Conservation (phyloP, 192 early-diverging fungal genomes). For the Coemansia sp. region DNA sequence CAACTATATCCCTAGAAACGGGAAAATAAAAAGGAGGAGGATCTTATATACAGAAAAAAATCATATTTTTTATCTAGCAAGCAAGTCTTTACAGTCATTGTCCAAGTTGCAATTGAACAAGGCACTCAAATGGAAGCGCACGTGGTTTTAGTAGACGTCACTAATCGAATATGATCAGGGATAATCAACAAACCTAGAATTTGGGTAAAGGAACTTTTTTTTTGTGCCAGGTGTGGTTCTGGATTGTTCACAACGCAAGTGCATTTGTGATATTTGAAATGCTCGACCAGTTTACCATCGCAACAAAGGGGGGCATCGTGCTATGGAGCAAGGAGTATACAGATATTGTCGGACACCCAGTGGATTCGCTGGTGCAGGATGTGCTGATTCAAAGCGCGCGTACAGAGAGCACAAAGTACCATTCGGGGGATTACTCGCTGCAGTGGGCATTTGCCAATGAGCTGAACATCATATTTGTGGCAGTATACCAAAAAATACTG, state of each 20-base stretch:
- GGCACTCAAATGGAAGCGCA: too few relatives aligned
- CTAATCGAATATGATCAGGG: too few relatives aligned
- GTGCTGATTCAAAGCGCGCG: constrained; percentile 75
- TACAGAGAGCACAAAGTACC: constrained; percentile 59
- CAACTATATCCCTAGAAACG: too few relatives aligned
- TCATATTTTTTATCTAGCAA: too few relatives aligned
- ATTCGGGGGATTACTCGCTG: constrained; percentile 63
- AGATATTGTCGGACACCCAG: constrained; percentile 57
- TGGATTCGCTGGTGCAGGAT: constrained; percentile 71
- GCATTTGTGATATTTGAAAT: constrained; percentile 45
- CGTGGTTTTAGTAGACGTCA: too few relatives aligned
- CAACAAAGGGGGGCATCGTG: constrained; percentile 85
- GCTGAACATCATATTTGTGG: constrained; percentile 77
- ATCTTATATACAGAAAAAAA: too few relatives aligned
- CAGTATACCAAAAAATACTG: constrained; percentile 85
- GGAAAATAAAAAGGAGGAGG: too few relatives aligned
- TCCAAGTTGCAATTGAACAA: too few relatives aligned
- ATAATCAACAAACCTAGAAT: too few relatives aligned
- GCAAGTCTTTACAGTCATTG: too few relatives aligned
- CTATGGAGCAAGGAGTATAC: constrained; percentile 79
- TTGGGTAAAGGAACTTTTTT: not conserved
- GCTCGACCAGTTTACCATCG: constrained; percentile 82
- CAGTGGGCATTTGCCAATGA: constrained; percentile 85
- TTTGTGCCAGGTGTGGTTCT: not conserved
- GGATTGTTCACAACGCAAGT: not conserved